Evolutionary conservation across 192 early-diverging fungal species (phyloP).

Genomic region (Linnemannia hyalina): DNA sequence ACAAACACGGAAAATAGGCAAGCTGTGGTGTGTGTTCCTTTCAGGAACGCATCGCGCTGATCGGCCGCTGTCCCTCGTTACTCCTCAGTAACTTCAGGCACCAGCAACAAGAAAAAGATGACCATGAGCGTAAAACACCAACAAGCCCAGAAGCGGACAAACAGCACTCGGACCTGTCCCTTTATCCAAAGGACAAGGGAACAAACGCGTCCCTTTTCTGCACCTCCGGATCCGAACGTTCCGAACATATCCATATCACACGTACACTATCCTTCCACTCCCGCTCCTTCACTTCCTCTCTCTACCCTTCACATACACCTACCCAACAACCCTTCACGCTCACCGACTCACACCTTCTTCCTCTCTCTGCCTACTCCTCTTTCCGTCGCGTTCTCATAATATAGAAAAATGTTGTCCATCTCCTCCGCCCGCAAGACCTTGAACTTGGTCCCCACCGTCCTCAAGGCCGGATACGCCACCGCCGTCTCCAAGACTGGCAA

Average conservation of each 20-base stretch:
- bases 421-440: constrained; percentile 66
- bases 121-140: not conserved
- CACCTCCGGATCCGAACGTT: not conserved
- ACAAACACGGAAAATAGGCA: constrained; percentile 4
- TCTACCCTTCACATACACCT: not conserved
- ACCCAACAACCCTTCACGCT: not conserved
- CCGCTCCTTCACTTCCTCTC: not conserved
- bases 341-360: not conserved
- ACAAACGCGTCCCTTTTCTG: constrained; percentile 3
- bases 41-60: not conserved
- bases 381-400: not conserved
- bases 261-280: too few relatives aligned
- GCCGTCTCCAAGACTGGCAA: constrained; percentile 66
- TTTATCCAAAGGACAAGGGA: not conserved
- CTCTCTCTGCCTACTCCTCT: not conserved
- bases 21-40: not conserved
- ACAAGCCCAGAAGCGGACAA: not conserved
- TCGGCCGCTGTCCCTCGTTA: not conserved
- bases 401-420: constrained; percentile 52
- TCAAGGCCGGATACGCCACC: constrained; percentile 66
- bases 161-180: not conserved
- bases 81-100: not conserved
- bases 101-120: not conserved
- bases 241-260: not conserved
- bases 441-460: constrained; percentile 60